A percentile compares a stretch with the other conserved stretches of the same genome.
phyloP scores from a whole-genome alignment of 202 grass and related monocot species.

The Digitaria exilis region DNA sequence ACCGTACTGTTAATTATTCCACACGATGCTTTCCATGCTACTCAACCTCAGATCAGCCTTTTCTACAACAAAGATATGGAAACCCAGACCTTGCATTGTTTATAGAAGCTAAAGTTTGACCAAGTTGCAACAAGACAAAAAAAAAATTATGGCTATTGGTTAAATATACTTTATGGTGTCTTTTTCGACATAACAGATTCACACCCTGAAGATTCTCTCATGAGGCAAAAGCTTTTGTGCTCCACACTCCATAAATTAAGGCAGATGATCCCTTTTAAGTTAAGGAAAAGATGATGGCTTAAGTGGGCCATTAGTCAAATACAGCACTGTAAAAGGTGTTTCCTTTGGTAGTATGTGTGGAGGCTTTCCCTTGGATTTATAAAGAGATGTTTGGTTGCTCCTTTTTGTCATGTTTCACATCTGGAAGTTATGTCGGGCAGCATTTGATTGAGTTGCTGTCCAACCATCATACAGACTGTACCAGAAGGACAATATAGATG shows the following conservation, averaged over 20 bases:
- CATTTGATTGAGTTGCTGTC: constrained; percentile 36
- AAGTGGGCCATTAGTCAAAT: constrained; percentile 75
- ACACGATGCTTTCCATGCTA: constrained; percentile 8
- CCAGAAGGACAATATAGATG: constrained; percentile 5
- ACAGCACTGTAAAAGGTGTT: constrained; percentile 43
- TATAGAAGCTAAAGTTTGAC: constrained; percentile 50
- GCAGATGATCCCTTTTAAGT: constrained; percentile 41
- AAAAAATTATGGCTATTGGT: constrained; percentile 35
- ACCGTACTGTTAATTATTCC: background rate
- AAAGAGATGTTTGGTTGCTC: constrained; percentile 56
- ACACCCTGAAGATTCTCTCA: constrained; percentile 46
- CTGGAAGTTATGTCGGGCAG: constrained; percentile 55
- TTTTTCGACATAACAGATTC: constrained; percentile 51
- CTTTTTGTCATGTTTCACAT: constrained; percentile 61
- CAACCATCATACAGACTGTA: constrained; percentile 31
- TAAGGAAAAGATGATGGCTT: constrained; percentile 42
- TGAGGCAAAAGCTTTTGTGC: constrained; percentile 33
- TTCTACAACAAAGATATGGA: constrained; percentile 16
- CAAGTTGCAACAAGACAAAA: constrained; percentile 40
- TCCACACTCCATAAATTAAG: constrained; percentile 51
- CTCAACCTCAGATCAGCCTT: constrained; percentile 17
- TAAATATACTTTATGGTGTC: constrained; percentile 48
- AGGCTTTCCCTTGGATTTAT: constrained; percentile 64
- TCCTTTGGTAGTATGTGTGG: constrained; percentile 53
- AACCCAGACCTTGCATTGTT: constrained; percentile 27